Percentiles rank a stretch among this genome's conserved stretches.
Conservation (phyloP, 805 yeast genomes). For the Torulaspora microellipsoides region DNA sequence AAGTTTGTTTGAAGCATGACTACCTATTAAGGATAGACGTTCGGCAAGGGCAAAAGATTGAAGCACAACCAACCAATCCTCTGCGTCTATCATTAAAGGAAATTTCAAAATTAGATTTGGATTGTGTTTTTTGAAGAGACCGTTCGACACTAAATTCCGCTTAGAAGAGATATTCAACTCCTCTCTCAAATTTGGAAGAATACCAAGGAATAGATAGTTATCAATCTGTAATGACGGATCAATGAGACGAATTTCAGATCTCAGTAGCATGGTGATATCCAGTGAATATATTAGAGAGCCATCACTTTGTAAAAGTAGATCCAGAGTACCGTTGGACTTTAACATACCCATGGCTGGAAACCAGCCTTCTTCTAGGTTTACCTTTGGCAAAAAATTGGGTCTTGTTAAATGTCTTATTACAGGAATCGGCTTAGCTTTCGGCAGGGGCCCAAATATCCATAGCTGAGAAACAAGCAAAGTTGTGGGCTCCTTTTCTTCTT, state of each 20-base stretch:
- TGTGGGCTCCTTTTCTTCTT: conserved; percentile 30
- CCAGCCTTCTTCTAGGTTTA: conserved; percentile 53
- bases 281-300: conserved; percentile 57
- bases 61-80: conserved; percentile 71
- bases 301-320: conserved; percentile 58
- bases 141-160: conserved; percentile 8
- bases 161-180: conserved; percentile 12
- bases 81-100: conserved; percentile 63
- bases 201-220: conserved; percentile 55
- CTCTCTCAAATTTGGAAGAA: conserved; percentile 48
- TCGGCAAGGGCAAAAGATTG: conserved; percentile 60
- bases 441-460: conserved; percentile 60
- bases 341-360: conserved; percentile 67
- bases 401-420: conserved; percentile 14
- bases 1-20: conserved; percentile 37
- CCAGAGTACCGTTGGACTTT: conserved; percentile 57
- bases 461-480: conserved; percentile 57
- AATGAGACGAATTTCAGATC: conserved; percentile 59
- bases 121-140: conserved; percentile 5
- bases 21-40: conserved; percentile 23
- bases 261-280: conserved; percentile 46
- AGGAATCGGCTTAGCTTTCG: conserved; percentile 21
- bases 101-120: conserved; percentile 47
- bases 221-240: conserved; percentile 61
- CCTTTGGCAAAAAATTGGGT: conserved; percentile 8